Conservation (phyloP, 2,329 filamentous ascomycete species). For the Aureobasidium pullulans region DNA sequence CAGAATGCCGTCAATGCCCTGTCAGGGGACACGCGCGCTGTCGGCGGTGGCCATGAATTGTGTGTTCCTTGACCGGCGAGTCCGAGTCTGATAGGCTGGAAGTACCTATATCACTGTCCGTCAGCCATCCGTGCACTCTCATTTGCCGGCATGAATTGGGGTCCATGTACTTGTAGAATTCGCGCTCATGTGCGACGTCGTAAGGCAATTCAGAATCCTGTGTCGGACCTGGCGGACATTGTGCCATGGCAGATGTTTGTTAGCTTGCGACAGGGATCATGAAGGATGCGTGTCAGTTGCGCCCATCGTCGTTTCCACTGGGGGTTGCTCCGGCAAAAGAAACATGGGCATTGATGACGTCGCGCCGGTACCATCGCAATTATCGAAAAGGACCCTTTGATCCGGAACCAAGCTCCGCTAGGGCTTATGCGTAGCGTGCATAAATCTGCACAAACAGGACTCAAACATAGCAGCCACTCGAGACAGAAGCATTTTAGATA, state of each 20-base stretch:
- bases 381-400: too few relatives aligned
- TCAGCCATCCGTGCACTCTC: background rate
- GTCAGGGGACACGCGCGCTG: conserved; percentile 22
- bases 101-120: background rate
- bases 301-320: too few relatives aligned
- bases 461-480: too few relatives aligned
- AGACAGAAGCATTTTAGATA: too few relatives aligned
- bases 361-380: too few relatives aligned
- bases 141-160: conserved; percentile 13
- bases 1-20: conserved; percentile 40
- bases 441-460: too few relatives aligned
- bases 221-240: background rate
- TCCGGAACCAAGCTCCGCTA: too few relatives aligned
- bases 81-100: conserved; percentile 18
- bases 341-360: too few relatives aligned
- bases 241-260: background rate
- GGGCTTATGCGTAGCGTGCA: too few relatives aligned
- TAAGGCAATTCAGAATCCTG: background rate
- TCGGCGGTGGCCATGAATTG: background rate
- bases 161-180: conserved; percentile 25
- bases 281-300: too few relatives aligned
- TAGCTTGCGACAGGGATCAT: background rate
- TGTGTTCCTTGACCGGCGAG: conserved; percentile 18
- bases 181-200: conserved; percentile 24
- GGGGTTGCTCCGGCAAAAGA: too few relatives aligned